Evolutionary conservation across 2,329 filamentous ascomycete genomes (phyloP), one percentile per base, ranked within the genome.

Genomic region (Rosellinia necatrix): DNA sequence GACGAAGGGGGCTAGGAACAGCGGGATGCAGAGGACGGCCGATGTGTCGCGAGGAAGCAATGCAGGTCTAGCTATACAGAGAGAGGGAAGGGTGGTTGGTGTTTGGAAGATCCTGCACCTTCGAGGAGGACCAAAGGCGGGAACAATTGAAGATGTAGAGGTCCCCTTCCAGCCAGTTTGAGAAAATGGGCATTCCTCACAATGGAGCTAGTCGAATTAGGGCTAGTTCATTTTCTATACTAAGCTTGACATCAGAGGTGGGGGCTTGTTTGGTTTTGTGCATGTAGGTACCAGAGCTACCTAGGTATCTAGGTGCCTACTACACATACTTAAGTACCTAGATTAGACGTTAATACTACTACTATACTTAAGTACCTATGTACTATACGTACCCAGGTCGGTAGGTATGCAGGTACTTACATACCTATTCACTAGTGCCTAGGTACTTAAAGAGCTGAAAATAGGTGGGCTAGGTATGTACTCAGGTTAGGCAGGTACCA

Each of bases 121-220:
- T 30, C 24, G 38, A 58, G 38, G 25, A 40, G 49, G 49, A 48
- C 44, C 24, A 13, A 43, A 47, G 37, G 32, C 19, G 43, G 50
- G 40, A 59, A 44, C 55, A 49, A 38, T 60, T 54, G 47, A 60
- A 59, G 57, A 40, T 59, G 55, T 53, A 59, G 50, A 59, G 52
- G 54, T 55, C 27, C 50, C 40, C 40, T 42, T 58, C 41, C 49
- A 56, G 13, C 41, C 41, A 40, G 47, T 25, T 51, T 44, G 41
- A 44, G 60, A 60, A 60, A 59, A 58, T 50, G 41, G 47, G n/a
- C n/a, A 47, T 37, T 46, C 51, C 55, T 61, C 41, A 53, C 53
- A 57, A 55, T 40, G n/a, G 17, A 21, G 29, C 9, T 42, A 12
- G 22, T 40, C 27, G 49, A 47, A 49, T 47, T 22, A 8, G 49